Evolutionary conservation across 2,329 filamentous ascomycete species (phyloP), one percentile per base, ranked within the genome.

Genomic region (Ceratocystis eucalypticola): DNA sequence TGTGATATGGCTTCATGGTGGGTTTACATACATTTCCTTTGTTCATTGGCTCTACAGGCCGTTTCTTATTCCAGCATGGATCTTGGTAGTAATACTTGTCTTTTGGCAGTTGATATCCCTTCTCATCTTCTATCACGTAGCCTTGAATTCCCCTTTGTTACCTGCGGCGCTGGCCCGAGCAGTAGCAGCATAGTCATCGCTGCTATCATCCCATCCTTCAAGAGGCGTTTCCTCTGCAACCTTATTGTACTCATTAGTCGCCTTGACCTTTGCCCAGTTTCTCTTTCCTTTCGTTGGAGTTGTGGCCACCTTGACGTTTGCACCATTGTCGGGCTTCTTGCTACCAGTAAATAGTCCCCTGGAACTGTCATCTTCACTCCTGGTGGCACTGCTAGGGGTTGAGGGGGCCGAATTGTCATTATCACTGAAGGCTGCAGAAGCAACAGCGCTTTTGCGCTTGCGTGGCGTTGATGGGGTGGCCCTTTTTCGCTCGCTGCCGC

Each of bases 1-100:
- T 41, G 44, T 46, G 20, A 61, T 17, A 48, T 57, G 15, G 41
- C 53, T 61, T 59, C n/a, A 12, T n/a, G 17, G 30, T 22, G 37
- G 37, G 37, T 48, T 57, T 37, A 44, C n/a, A 33, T 48, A 44
- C 30, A 33, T 68, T 65, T 37, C 41, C 44, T 65, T 64, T 65
- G 61, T 50, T 57, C 10, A 37, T 62, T 62, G 45, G 65, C 55
- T 20, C 44, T 62, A 44, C 37, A 62, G 22, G 65, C 44, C 7
- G 46, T 10, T 5, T 20, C n/a, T 25, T 50, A 20, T 37, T 22
- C 28, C 12, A 33, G 25, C 22, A 37, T 37, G 30, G 20, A 25
- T 59, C 15, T 59, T 59, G 55, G 20, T 59, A n/a, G 55, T 37
- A 59, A 59, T 59, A 33, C 28, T 30, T 30, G 28, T 10, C 28